Evolutionary conservation across 768 basidiomycete species (phyloP), one percentile per base, ranked within the genome.

Genomic region (Pisolithus tinctorius): DNA sequence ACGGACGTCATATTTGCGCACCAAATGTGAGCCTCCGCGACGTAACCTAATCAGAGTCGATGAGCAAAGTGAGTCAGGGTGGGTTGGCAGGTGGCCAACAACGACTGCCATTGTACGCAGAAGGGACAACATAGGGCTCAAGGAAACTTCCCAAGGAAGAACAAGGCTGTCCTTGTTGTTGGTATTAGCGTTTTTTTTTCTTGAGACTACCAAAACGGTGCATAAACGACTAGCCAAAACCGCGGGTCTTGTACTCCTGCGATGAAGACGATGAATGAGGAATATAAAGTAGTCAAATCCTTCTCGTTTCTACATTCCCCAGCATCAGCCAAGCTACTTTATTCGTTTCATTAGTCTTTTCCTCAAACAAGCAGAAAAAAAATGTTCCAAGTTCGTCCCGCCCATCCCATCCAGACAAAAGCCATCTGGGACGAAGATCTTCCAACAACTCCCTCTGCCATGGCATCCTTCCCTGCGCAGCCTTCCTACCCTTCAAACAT

Each of bases 221-320:
- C 60, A 67, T 66, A 67, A 67, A 69, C 67, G 62, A 67, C 9
- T 62, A 55, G 53, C 66, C 66, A 69, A 69, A 69, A 53, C 42
- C 17, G 65, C 58, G 53, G 60, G 52, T 63, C 60, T 67, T 67
- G 59, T 67, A 44, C 67, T 67, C 49, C 20, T 14, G 16, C 25
- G 14, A 65, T 61, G 62, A 52, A 58, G 62, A 47, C 45, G 46
- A 10, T 51, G 23, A 37, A 53, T 41, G 25, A 41, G 27, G 54
- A 55, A 57, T 69, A 67, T 67, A 67, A 57, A 69, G 67, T 63
- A 45, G 55, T 29, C 52, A 27, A 54, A 7, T 42, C 40, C 40
- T 58, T 47, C 40, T 42, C 59, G 45, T 41, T 54, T 59, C 56
- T 55, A 58, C 57, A 53, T 42, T 54, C 54, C 34, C 4, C 34